phyloP scores from a whole-genome alignment of 2,329 filamentous ascomycete species.

The Emmonsia crescens region DNA sequence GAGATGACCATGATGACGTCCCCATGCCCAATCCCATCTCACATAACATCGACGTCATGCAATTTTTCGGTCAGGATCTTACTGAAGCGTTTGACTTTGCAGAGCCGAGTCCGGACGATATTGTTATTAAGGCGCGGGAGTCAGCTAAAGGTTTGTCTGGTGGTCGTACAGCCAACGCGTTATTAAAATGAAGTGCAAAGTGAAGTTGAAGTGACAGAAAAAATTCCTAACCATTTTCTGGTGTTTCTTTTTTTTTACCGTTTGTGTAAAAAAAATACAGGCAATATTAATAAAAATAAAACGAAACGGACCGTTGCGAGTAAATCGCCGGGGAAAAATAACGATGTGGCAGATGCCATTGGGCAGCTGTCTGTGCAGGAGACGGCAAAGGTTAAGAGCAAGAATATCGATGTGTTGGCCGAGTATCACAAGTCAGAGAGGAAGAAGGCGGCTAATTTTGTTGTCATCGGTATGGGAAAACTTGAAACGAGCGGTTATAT shows the following conservation, averaged over 20 bases:
- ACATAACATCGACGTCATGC: constrained; percentile 25
- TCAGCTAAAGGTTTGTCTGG: constrained; percentile 56
- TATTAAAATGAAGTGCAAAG: constrained; percentile 4
- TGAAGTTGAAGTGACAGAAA: not conserved
- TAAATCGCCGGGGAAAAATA: constrained; percentile 23
- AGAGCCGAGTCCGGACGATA: constrained; percentile 82
- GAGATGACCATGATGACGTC: not conserved
- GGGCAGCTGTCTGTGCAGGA: constrained; percentile 41
- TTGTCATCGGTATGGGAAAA: constrained; percentile 68
- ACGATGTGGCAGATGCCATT: constrained; percentile 39
- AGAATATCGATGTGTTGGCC: constrained; percentile 72
- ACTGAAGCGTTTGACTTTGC: constrained; percentile 52
- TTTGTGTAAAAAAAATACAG: constrained; percentile 27
- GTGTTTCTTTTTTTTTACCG: constrained; percentile 18
- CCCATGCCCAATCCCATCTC: constrained; percentile 21
- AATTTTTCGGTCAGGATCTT: constrained; percentile 30
- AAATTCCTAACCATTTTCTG: not conserved
- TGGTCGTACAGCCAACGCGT: constrained; percentile 29
- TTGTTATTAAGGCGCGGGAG: constrained; percentile 72
- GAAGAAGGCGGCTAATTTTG: constrained; percentile 80
- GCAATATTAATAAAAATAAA: constrained; percentile 23
- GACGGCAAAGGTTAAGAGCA: constrained; percentile 48
- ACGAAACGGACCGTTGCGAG: constrained; percentile 30
- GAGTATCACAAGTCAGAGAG: constrained; percentile 65
- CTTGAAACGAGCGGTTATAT: not conserved